Percentiles rank a stretch among this genome's conserved stretches.
phyloP scores from a whole-genome alignment of 805 yeast genomes.

The Candida methanosorbosa region DNA sequence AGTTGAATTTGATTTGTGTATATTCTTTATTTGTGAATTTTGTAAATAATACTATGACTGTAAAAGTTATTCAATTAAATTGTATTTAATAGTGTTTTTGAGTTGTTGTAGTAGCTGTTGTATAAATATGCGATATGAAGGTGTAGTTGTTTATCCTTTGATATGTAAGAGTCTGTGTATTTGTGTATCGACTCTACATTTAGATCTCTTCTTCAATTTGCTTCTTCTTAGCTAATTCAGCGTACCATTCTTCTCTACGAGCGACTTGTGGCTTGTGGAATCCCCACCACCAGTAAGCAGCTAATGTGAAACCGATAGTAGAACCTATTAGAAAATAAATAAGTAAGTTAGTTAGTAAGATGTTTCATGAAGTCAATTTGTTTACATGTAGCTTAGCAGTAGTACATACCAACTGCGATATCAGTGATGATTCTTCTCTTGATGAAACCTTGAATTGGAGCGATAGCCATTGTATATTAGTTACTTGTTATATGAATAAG shows the following conservation, averaged over 20 bases:
- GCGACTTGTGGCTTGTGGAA: conserved; percentile 67
- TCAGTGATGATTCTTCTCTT: conserved; percentile 77
- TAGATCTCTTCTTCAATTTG: conserved; percentile 39
- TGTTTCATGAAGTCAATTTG: too few species aligned
- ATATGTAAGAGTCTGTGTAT: neutral
- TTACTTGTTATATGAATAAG: conserved; percentile 2
- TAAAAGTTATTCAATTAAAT: too few species aligned
- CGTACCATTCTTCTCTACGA: conserved; percentile 80
- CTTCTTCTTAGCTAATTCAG: conserved; percentile 67
- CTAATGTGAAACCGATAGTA: conserved; percentile 36
- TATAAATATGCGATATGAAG: too few species aligned
- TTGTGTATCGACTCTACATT: neutral
- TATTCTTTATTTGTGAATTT: too few species aligned
- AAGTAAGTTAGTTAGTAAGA: too few species aligned
- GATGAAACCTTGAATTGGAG: conserved; percentile 80
- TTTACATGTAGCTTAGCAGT: neutral
- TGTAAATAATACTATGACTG: too few species aligned
- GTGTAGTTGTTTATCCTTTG: too few species aligned
- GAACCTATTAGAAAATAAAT: conserved; percentile 9
- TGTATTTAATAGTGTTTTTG: too few species aligned
- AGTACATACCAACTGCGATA: conserved; percentile 55
- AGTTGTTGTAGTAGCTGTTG: too few species aligned
- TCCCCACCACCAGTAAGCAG: conserved; percentile 77
- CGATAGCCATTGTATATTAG: conserved; percentile 51
- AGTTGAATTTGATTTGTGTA: too few species aligned